These are phyloP conservation scores for Glycyrrhiza uralensis DNA, from an alignment of 306 rosid species.

Conservation along the genomic window DNA sequence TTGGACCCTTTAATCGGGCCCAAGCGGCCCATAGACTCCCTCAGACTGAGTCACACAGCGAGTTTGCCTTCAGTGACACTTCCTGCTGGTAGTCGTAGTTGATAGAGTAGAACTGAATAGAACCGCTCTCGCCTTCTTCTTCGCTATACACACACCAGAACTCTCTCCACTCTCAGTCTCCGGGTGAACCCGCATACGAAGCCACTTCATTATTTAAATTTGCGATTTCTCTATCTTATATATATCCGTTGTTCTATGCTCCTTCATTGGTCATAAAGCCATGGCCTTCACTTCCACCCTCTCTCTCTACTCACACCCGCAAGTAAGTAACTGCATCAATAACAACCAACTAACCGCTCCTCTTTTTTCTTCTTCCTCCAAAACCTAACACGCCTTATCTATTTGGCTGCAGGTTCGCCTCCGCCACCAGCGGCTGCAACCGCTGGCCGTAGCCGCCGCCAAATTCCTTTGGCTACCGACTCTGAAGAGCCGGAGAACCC, in stretches of 20 bases:
- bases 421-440: conserved; percentile 31
- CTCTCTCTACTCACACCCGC: conserved; percentile 55
- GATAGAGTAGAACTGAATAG: no score
- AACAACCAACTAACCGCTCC: background rate
- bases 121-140: no score
- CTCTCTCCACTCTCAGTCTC: background rate
- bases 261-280: conserved; percentile 17
- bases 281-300: conserved; percentile 66
- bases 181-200: background rate
- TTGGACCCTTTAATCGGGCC: background rate
- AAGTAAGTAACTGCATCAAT: background rate
- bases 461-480: conserved; percentile 29
- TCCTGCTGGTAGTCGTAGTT: background rate
- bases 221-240: background rate
- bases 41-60: background rate
- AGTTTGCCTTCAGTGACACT: background rate
- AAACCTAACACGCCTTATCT: conserved; percentile 30
- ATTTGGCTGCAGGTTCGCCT: conserved; percentile 28
- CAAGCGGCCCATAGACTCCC: background rate
- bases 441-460: conserved; percentile 6
- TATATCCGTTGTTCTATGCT: conserved; percentile 1
- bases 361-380: background rate
- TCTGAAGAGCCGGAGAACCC: conserved; percentile 18
- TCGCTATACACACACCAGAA: background rate
- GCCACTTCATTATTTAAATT: background rate